Conservation (phyloP, 148 eudicot species). For the Beta vulgaris region DNA sequence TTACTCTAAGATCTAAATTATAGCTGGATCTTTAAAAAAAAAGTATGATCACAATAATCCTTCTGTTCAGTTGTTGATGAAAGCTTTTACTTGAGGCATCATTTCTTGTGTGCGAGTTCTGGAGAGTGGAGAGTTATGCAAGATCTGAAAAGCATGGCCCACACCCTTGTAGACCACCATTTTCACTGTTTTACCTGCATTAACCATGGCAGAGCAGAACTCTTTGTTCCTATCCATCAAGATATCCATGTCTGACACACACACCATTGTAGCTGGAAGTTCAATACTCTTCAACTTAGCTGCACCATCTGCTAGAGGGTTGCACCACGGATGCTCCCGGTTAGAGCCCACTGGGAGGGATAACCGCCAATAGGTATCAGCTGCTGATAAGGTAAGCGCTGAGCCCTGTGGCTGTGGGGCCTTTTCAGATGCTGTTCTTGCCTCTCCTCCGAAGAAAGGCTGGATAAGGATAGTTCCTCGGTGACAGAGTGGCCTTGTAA, state of each 20-base stretch:
- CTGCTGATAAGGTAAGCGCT: constrained; percentile 43
- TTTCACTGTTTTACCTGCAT: constrained; percentile 37
- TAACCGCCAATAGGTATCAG: constrained; percentile 65
- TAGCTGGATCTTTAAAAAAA: neutral
- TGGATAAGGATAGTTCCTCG: constrained; percentile 63
- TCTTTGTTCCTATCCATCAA: constrained; percentile 51
- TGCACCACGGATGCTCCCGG: constrained; percentile 71
- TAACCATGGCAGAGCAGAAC: constrained; percentile 35
- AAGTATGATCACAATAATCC: neutral
- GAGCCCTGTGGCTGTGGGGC: constrained; percentile 39
- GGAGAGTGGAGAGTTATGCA: constrained; percentile 39
- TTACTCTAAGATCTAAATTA: neutral
- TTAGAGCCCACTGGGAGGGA: constrained; percentile 54
- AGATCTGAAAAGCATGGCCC: constrained; percentile 60
- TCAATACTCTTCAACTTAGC: constrained; percentile 19
- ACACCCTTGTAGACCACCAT: constrained; percentile 44
- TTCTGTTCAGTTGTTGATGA: constrained; percentile 34
- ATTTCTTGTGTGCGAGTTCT: constrained; percentile 40
- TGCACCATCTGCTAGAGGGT: constrained; percentile 37
- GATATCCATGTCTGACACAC: constrained; percentile 53
- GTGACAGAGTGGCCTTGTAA: constrained; percentile 29
- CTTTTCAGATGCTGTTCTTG: constrained; percentile 49
- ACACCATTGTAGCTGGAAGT: constrained; percentile 35
- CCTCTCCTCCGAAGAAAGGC: constrained; percentile 79
- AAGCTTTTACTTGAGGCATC: constrained; percentile 44